Conservation (phyloP, 768 basidiomycete genomes). For the Stropharia rugosoannulata region DNA sequence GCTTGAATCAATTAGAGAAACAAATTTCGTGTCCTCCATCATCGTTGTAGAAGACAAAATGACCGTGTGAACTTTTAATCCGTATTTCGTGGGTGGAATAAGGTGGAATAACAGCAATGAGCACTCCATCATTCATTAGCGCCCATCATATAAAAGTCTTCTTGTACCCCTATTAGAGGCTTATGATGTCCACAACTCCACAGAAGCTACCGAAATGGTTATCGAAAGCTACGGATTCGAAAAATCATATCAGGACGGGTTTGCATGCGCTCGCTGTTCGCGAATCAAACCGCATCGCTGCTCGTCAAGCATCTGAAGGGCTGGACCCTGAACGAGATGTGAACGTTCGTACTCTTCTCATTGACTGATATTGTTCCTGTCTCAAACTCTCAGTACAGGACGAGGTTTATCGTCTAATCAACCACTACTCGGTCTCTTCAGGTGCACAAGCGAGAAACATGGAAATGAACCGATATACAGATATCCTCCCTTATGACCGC, state of each 20-base stretch:
- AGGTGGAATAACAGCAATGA: neutral
- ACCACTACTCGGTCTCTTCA: conserved; percentile 58
- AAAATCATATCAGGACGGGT: conserved; percentile 25
- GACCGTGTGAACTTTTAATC: conserved; percentile 1
- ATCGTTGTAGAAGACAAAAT: conserved; percentile 14
- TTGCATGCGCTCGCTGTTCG: conserved; percentile 33
- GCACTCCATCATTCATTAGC: neutral
- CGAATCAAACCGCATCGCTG: conserved; percentile 30
- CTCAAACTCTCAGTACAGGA: neutral
- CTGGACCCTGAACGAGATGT: neutral
- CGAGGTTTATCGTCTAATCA: conserved; percentile 23
- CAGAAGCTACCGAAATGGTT: conserved; percentile 32
- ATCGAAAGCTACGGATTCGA: conserved; percentile 14
- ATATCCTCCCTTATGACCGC: conserved; percentile 80
- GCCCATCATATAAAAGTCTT: neutral
- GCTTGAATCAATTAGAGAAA: conserved; percentile 40
- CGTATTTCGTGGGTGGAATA: neutral
- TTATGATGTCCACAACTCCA: neutral
- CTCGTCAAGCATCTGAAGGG: conserved; percentile 24
- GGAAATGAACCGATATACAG: conserved; percentile 64
- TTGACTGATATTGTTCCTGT: neutral
- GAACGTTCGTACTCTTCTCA: neutral
- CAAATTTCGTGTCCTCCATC: conserved; percentile 21
- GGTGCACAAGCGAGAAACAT: conserved; percentile 45
- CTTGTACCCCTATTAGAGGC: neutral